Evolutionary conservation across 305 asterid genomes (phyloP).

Genomic region (Plantago lanceolata): DNA sequence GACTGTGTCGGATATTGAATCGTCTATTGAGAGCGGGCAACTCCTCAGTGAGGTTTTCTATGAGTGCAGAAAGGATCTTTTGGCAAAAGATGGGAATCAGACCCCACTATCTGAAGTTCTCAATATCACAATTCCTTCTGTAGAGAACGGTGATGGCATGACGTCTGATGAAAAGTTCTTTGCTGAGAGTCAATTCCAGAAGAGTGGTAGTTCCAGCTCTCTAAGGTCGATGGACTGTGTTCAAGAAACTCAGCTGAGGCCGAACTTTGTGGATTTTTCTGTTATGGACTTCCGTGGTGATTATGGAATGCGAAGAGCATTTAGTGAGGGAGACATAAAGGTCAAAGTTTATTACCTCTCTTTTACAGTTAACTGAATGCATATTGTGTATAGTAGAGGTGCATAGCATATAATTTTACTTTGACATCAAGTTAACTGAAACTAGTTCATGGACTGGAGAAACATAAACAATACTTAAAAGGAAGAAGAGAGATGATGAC

Average conservation of each 20-base stretch:
- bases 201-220: constrained; percentile 62
- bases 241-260: constrained; percentile 47
- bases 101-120: constrained; percentile 51
- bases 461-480: too few species aligned
- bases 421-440: too few species aligned
- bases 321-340: constrained; percentile 95
- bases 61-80: constrained; percentile 83
- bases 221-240: constrained; percentile 54
- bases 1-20: constrained; percentile 62
- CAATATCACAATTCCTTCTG: constrained; percentile 42
- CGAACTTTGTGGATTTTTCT: constrained; percentile 68
- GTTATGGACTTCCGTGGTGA: constrained; percentile 51
- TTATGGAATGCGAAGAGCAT: constrained; percentile 86
- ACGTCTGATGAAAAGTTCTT: constrained; percentile 31
- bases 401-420: too few species aligned
- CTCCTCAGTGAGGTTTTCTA: constrained; percentile 79
- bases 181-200: constrained; percentile 47
- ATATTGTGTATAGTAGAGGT: too few species aligned
- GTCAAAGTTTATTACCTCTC: constrained; percentile 31
- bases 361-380: background rate
- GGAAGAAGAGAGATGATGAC: too few species aligned
- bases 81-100: constrained; percentile 75
- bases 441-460: background rate
- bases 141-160: constrained; percentile 8
- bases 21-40: constrained; percentile 63